phyloP scores from a whole-genome alignment of 164 flowering plant species.

The Berberis vulgaris region DNA sequence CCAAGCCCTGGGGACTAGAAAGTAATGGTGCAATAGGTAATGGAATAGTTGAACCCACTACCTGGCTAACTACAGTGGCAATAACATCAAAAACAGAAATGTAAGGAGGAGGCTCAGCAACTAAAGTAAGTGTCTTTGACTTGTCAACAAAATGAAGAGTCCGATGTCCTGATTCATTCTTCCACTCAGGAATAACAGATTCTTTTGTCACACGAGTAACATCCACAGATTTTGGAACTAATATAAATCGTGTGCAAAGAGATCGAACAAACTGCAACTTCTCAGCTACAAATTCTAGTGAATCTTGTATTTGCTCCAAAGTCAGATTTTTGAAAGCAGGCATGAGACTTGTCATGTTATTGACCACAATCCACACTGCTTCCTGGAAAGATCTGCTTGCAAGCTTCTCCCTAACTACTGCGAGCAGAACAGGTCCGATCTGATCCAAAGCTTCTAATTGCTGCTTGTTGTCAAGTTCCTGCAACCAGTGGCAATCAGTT shows the following conservation, averaged over 20 bases:
- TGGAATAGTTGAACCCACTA: conserved; percentile 50
- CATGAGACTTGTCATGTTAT: conserved; percentile 22
- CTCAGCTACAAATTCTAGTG: conserved; percentile 44
- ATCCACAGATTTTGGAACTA: conserved; percentile 59
- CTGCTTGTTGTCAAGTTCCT: conserved; percentile 61
- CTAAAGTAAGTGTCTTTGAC: conserved; percentile 32
- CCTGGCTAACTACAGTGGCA: conserved; percentile 61
- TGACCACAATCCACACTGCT: conserved; percentile 53
- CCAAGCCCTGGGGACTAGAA: conserved; percentile 57
- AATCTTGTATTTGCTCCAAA: conserved; percentile 30
- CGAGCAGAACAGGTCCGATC: conserved; percentile 51
- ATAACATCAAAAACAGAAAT: conserved; percentile 65
- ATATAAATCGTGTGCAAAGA: conserved; percentile 67
- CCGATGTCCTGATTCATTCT: conserved; percentile 38
- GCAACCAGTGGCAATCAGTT: conserved; percentile 7
- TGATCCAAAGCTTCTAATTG: conserved; percentile 38
- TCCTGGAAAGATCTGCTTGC: conserved; percentile 55
- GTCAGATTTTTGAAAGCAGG: conserved; percentile 20
- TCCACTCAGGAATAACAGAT: conserved; percentile 60
- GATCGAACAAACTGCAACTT: conserved; percentile 63
- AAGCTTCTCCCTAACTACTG: conserved; percentile 43
- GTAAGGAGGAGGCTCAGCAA: conserved; percentile 82
- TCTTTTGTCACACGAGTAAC: conserved; percentile 50
- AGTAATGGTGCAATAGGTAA: conserved; percentile 72
- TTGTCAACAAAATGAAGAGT: conserved; percentile 56